These are phyloP conservation scores for Viola pubescens DNA, from an alignment of 441 rosid species.

Conservation along the genomic window DNA sequence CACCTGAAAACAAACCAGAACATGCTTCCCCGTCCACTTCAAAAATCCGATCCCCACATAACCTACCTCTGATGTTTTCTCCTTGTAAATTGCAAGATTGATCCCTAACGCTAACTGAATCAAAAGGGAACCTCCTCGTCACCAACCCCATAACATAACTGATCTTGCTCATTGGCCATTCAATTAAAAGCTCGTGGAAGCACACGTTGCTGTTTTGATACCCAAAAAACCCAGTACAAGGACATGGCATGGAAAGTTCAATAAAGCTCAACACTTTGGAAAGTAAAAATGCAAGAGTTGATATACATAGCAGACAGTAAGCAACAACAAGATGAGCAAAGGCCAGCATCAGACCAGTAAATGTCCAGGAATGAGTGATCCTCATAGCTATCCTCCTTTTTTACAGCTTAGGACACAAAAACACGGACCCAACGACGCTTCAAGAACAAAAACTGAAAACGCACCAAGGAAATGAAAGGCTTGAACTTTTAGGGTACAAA, in stretches of 20 bases:
- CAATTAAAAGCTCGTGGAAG: slow-evolving; percentile 37
- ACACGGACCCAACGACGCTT: slow-evolving; percentile 1
- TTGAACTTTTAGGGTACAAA: slow-evolving; percentile 2
- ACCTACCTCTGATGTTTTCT: slow-evolving; percentile 17
- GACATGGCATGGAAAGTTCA: slow-evolving; percentile 54
- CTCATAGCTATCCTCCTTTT: slow-evolving; percentile 33
- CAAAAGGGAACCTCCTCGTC: slow-evolving; percentile 47
- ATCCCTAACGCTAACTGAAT: slow-evolving; percentile 23
- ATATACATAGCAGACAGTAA: slow-evolving; percentile 45
- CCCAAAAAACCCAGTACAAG: slow-evolving; percentile 54
- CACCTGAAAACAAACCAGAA: slow-evolving; percentile 21
- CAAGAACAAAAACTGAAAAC: not conserved
- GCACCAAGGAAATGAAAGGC: slow-evolving; percentile 13
- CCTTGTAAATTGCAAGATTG: slow-evolving; percentile 9
- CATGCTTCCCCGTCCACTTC: slow-evolving; percentile 27
- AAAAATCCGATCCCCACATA: slow-evolving; percentile 13
- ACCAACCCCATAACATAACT: slow-evolving; percentile 34
- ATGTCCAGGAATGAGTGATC: slow-evolving; percentile 53
- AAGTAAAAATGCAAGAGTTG: slow-evolving; percentile 39
- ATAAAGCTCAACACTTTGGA: slow-evolving; percentile 45
- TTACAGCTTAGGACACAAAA: not conserved
- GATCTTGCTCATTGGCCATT: slow-evolving; percentile 37
- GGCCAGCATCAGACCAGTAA: slow-evolving; percentile 46
- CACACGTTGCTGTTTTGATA: slow-evolving; percentile 28
- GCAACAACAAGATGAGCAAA: slow-evolving; percentile 60